Evolutionary conservation across 371 early-diverging fungal species (phyloP), one percentile per base, ranked within the genome.

Genomic region (Mucor velutinosus): DNA sequence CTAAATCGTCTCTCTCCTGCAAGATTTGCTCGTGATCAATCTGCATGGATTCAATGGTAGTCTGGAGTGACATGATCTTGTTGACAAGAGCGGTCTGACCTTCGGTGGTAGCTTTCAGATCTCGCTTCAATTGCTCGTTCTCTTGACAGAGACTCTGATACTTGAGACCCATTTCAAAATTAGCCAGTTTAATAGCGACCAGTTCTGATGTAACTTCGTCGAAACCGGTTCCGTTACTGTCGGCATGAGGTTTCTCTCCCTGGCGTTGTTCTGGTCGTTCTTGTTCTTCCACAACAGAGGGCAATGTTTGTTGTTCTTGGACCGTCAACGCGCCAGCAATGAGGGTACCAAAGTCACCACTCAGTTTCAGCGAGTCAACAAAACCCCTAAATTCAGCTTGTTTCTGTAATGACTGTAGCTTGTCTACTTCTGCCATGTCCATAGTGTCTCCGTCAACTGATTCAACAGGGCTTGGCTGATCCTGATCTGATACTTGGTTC

Each of bases 141-240:
- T 76, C 69, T 47, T 75, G 80, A 65, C 83, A 83, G 30, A 84
- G 45, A 29, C 56, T 33, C 55, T 81, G 78, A 35, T 82, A 78
- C 21, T 85, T 80, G 8, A 70, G 64, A 0, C 77, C 77, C 77
- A 80, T 75, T 62, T 80, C 80, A 61, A 80, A 80, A 25, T 77
- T 77, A 29, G 80, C 77, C 23, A 80, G 47, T 35, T 80, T 80
- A 56, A 67, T 59, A 12, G 55, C 41, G 15, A 80, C 74, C 15
- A 80, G 37, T 59, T 80, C 80, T 7, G 70, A 61, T 3, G 80
- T 77, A 17, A 80, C 55, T 29, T 66, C 72, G n/a, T 67, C 67
- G 12, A 63, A 32, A 8, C 45, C 62, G 11, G 17, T 19, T 14
- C 60, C 39, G 30, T 47, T 37, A 35, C 41, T 1, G 3, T 60